Conservation (phyloP, 352 stramenopile genomes). For the Phytophthora syringae region DNA sequence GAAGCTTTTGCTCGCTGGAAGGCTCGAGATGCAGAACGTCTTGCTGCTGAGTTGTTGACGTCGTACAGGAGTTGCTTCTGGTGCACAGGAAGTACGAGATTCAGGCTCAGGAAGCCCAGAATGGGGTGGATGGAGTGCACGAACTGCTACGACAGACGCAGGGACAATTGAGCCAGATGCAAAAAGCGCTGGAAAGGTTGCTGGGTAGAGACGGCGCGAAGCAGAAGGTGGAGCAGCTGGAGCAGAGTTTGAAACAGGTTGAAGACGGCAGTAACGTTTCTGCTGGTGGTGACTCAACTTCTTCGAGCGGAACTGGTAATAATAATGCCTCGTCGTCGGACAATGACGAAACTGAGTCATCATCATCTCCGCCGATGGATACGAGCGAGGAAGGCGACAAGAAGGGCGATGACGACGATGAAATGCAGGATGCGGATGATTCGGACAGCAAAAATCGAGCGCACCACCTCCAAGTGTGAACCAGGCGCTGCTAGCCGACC, state of each 20-base stretch:
- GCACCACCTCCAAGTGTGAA: slow-evolving; percentile 35
- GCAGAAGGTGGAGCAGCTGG: slow-evolving; percentile 40
- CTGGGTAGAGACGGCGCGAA: slow-evolving; percentile 52
- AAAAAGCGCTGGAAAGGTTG: slow-evolving; percentile 57
- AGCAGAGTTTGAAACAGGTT: slow-evolving; percentile 36
- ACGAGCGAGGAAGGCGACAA: slow-evolving; percentile 23
- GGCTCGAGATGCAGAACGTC: slow-evolving; percentile 54
- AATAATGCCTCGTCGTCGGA: slow-evolving; percentile 11
- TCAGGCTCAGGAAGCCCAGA: slow-evolving; percentile 29
- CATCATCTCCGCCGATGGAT: slow-evolving; percentile 18
- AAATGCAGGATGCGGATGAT: slow-evolving; percentile 18
- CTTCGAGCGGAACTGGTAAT: background rate
- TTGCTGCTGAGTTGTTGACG: slow-evolving; percentile 57
- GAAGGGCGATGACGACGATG: slow-evolving; percentile 33
- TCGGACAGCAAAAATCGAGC: slow-evolving; percentile 4
- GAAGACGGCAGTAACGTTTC: background rate
- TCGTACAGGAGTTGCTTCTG: slow-evolving; percentile 61
- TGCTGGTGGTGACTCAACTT: background rate
- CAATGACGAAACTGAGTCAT: slow-evolving; percentile 11
- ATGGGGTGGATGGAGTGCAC: slow-evolving; percentile 56
- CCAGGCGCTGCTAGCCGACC: slow-evolving; percentile 57
- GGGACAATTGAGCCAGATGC: slow-evolving; percentile 63
- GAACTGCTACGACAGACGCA: slow-evolving; percentile 66
- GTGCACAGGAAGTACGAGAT: slow-evolving; percentile 55
- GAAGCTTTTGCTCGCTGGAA: slow-evolving; percentile 76